A percentile compares a stretch with the other conserved stretches of the same genome.
phyloP scores from a whole-genome alignment of 2,329 filamentous ascomycete species.

The Ceratocystiopsis sp. region DNA sequence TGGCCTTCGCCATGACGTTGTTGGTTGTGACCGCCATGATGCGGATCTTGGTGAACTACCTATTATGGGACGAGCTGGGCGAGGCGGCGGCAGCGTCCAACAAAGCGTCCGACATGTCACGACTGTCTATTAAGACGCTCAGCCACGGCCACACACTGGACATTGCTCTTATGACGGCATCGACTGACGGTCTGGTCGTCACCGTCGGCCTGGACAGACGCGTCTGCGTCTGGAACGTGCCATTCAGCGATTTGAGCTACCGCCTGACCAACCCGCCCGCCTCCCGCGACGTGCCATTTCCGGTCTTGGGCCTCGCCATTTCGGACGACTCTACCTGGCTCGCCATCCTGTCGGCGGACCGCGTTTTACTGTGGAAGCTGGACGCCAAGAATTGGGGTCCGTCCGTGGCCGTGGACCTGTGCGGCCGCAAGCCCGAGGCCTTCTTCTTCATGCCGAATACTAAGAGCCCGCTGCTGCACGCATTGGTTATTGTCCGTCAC shows the following conservation, averaged over 20 bases:
- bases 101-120: conserved; percentile 19
- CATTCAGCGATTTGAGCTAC: conserved; percentile 23
- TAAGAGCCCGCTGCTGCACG: conserved; percentile 18
- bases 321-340: conserved; percentile 48
- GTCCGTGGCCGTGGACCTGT: conserved; percentile 35
- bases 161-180: conserved; percentile 46
- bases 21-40: conserved; percentile 47
- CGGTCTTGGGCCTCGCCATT: conserved; percentile 45
- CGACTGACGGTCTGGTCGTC: conserved; percentile 45
- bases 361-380: conserved; percentile 47
- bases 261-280: conserved; percentile 22
- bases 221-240: conserved; percentile 49
- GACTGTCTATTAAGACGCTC: conserved; percentile 43
- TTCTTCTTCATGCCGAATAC: conserved; percentile 42
- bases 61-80: conserved; percentile 31
- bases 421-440: conserved; percentile 40
- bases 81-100: conserved; percentile 25
- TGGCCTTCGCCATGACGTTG: conserved; percentile 44
- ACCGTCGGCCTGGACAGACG: conserved; percentile 54
- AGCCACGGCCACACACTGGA: conserved; percentile 50
- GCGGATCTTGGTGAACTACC: conserved; percentile 54
- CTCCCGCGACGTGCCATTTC: conserved; percentile 26
- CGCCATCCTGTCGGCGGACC: conserved; percentile 43
- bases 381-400: conserved; percentile 37
- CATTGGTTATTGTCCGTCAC: conserved; percentile 43